Evolutionary conservation across 768 basidiomycete genomes (phyloP).

Genomic region (Rhodotorula babjevae): DNA sequence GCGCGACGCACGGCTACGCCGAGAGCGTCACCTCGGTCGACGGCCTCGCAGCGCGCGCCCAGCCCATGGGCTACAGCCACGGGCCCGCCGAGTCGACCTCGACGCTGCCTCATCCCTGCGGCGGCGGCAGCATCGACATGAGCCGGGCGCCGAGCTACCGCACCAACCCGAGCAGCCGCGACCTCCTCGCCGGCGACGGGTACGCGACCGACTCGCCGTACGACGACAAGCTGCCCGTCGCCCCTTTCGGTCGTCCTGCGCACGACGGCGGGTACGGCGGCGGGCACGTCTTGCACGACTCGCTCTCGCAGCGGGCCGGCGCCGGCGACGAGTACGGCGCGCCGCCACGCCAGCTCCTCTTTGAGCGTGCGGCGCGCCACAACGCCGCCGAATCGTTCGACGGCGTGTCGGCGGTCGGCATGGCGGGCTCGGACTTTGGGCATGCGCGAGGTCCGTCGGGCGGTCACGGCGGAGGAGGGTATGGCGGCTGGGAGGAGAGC

Average conservation of each 20-base stretch:
- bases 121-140: not conserved
- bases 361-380: slow-evolving; percentile 7
- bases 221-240: not conserved
- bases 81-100: slow-evolving; percentile 2
- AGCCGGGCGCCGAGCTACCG: slow-evolving; percentile 17
- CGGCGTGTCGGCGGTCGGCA: not conserved
- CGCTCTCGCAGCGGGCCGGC: not conserved
- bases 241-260: not conserved
- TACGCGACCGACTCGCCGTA: not conserved
- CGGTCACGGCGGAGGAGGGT: not conserved
- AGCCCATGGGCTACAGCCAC: slow-evolving; percentile 17
- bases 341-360: slow-evolving; percentile 9
- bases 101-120: not conserved
- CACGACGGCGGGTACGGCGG: not conserved
- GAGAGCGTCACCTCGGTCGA: slow-evolving; percentile 24
- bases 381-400: slow-evolving; percentile 13
- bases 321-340: not conserved
- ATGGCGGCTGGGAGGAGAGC: not conserved
- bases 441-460: not conserved
- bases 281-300: not conserved
- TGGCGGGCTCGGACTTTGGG: not conserved
- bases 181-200: not conserved
- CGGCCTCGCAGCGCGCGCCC: slow-evolving; percentile 5
- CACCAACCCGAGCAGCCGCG: slow-evolving; percentile 8
- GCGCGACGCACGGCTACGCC: slow-evolving; percentile 5